Evolutionary conservation across 2,329 filamentous ascomycete genomes (phyloP).

Genomic region (Fusarium agapanthi): DNA sequence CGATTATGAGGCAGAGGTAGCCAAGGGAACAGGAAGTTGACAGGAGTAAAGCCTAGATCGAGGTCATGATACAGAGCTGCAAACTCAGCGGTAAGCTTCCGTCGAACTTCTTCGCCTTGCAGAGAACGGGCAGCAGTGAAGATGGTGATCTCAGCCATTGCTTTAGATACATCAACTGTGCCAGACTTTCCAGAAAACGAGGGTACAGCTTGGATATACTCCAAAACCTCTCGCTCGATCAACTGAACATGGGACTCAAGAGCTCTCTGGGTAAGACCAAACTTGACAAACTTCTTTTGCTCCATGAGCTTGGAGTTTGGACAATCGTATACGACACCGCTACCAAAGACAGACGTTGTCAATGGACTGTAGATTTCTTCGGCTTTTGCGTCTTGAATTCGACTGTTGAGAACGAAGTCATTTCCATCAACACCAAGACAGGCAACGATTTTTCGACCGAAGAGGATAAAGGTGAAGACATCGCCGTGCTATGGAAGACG

Average conservation of each 20-base stretch:
- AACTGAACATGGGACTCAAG: conserved; percentile 73
- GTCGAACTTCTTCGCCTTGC: conserved; percentile 79
- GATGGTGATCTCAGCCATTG: conserved; percentile 80
- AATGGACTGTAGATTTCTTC: conserved; percentile 63
- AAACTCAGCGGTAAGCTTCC: conserved; percentile 75
- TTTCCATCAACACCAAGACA: conserved; percentile 61
- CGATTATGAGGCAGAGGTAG: conserved; percentile 80
- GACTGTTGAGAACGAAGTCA: conserved; percentile 66
- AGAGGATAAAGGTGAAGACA: conserved; percentile 62
- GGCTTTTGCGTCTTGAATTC: conserved; percentile 60
- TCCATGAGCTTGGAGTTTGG: conserved; percentile 88
- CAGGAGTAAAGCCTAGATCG: conserved; percentile 76
- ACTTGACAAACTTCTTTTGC: conserved; percentile 86
- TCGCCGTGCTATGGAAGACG: conserved; percentile 56
- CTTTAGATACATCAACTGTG: conserved; percentile 68
- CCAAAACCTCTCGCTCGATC: conserved; percentile 73
- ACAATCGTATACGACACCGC: conserved; percentile 84
- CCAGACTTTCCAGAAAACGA: conserved; percentile 69
- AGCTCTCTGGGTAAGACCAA: conserved; percentile 71
- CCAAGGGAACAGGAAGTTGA: conserved; percentile 87
- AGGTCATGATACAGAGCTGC: conserved; percentile 82
- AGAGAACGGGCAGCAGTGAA: conserved; percentile 82
- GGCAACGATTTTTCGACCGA: conserved; percentile 60
- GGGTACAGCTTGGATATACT: conserved; percentile 67
- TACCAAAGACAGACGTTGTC: conserved; percentile 72